These are phyloP conservation scores for Phycomyces nitens DNA, from an alignment of 192 early-diverging fungal species.

Conservation along the genomic window DNA sequence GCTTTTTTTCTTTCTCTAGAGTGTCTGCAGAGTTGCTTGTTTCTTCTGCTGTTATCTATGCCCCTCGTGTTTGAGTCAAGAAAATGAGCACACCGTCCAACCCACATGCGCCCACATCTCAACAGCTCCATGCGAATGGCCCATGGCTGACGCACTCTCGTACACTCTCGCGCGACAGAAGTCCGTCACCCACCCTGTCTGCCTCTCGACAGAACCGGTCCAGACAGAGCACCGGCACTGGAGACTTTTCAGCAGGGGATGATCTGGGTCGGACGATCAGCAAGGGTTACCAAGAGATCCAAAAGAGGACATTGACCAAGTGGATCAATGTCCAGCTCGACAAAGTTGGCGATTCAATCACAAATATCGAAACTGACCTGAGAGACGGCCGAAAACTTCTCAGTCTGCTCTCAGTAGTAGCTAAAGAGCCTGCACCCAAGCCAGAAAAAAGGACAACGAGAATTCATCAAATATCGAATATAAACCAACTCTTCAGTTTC, in stretches of 20 bases:
- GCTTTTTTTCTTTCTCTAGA: neutral
- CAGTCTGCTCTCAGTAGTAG: conserved; percentile 65
- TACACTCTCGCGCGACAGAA: neutral
- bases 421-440: conserved; percentile 62
- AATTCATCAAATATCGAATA: conserved; percentile 77
- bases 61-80: neutral
- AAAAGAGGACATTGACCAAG: conserved; percentile 50
- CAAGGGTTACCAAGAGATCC: conserved; percentile 45
- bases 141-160: neutral
- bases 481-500: conserved; percentile 67
- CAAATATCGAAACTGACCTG: conserved; percentile 57
- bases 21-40: neutral
- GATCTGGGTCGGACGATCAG: conserved; percentile 42
- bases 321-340: conserved; percentile 60
- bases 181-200: neutral
- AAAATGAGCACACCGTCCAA: conserved; percentile 2
- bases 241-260: conserved; percentile 19
- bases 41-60: neutral
- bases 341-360: conserved; percentile 37
- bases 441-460: conserved; percentile 70
- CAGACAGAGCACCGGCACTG: neutral
- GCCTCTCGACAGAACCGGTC: neutral
- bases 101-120: neutral
- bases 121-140: neutral
- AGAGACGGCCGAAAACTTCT: conserved; percentile 67